These are phyloP conservation scores for Suillus alpinus DNA, from an alignment of 768 basidiomycete genomes.

Conservation along the genomic window DNA sequence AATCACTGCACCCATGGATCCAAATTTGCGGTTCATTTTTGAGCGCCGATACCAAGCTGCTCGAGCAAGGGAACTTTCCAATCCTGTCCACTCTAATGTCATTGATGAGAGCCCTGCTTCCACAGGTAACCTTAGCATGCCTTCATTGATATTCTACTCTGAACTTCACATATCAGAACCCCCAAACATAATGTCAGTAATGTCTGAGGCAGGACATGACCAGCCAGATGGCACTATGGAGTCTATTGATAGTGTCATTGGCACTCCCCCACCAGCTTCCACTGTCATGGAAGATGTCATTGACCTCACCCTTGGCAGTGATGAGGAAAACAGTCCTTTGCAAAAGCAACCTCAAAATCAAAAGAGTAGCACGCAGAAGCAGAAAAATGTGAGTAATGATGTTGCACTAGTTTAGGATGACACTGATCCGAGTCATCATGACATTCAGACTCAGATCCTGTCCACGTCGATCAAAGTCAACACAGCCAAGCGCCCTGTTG, in stretches of 20 bases:
- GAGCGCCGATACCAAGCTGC: background rate
- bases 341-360: background rate
- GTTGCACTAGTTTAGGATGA: background rate
- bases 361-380: background rate
- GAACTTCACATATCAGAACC: background rate
- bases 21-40: background rate
- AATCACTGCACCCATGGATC: background rate
- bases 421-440: background rate
- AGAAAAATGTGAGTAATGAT: background rate
- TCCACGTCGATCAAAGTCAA: background rate
- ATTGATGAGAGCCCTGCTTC: background rate
- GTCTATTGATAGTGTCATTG: background rate
- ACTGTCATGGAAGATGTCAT: background rate
- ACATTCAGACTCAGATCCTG: background rate
- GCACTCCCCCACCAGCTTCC: background rate
- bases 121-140: background rate
- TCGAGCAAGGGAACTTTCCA: background rate
- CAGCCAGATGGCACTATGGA: background rate
- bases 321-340: background rate
- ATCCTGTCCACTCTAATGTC: background rate
- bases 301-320: background rate
- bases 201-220: background rate
- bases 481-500: background rate
- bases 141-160: background rate
- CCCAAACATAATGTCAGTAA: background rate